Conservation (phyloP, 2,329 filamentous ascomycete species). For the Penicillium sp. region DNA sequence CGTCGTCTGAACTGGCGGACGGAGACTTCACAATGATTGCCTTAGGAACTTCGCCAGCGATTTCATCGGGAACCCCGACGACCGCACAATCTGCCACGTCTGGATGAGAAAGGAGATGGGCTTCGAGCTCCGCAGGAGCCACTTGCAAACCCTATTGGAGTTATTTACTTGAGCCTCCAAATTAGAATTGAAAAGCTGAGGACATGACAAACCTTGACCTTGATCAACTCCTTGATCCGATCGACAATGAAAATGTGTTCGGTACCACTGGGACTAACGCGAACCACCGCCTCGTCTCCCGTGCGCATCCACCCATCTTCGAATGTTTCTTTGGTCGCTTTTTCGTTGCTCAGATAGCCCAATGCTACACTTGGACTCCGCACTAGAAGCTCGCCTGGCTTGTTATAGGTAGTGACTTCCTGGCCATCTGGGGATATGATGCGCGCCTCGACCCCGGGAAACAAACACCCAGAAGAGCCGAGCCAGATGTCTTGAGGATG, state of each 20-base stretch:
- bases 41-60: conserved; percentile 63
- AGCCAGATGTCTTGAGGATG: conserved; percentile 62
- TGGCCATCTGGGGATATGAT: conserved; percentile 68
- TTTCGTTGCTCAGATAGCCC: conserved; percentile 84
- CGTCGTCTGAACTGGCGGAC: conserved; percentile 50
- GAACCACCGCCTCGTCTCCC: conserved; percentile 78
- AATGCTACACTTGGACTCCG: conserved; percentile 75
- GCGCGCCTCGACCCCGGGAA: conserved; percentile 66
- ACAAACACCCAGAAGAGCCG: conserved; percentile 70
- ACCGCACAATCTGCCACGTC: conserved; percentile 77
- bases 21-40: conserved; percentile 63
- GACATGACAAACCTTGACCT: conserved; percentile 63
- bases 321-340: conserved; percentile 80
- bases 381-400: conserved; percentile 77
- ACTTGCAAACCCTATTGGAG: conserved; percentile 70
- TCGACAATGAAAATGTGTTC: conserved; percentile 87
- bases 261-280: conserved; percentile 62
- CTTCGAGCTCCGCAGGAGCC: conserved; percentile 79
- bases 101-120: conserved; percentile 72
- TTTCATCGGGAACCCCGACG: conserved; percentile 68
- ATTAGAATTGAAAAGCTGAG: background rate
- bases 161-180: background rate
- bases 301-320: conserved; percentile 77
- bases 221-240: conserved; percentile 76
- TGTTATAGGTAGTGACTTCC: conserved; percentile 70